phyloP scores from a whole-genome alignment of 2,329 filamentous ascomycete species.

The Xylariales sp. region DNA sequence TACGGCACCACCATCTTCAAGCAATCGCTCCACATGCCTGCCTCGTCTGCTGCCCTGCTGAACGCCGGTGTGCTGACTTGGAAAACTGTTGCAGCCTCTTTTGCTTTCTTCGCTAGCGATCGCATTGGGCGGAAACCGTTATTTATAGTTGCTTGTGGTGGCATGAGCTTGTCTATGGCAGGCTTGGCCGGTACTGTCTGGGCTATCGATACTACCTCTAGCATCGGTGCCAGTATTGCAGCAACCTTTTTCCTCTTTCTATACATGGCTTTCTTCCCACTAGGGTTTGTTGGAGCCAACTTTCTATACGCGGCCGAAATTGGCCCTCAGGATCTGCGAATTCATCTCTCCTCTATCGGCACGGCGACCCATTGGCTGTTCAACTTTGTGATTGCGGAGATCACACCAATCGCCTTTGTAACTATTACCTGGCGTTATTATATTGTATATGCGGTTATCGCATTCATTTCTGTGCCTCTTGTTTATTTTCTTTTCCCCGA shows the following conservation, averaged over 20 bases:
- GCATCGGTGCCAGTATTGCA: background rate
- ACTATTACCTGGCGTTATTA: background rate
- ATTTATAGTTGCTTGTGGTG: background rate
- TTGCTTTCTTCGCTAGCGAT: background rate
- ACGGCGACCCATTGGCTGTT: background rate
- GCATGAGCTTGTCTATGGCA: background rate
- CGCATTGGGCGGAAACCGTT: background rate
- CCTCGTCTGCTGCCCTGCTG: background rate
- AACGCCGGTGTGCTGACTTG: background rate
- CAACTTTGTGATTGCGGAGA: constrained; percentile 1
- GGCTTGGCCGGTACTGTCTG: background rate
- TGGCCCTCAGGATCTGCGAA: background rate
- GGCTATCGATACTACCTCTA: background rate
- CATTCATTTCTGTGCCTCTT: background rate
- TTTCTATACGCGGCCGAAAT: background rate
- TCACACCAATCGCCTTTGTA: background rate
- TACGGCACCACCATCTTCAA: background rate
- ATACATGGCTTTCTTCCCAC: background rate
- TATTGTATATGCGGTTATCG: background rate
- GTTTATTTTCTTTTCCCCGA: background rate
- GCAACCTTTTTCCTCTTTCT: background rate
- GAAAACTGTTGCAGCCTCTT: background rate
- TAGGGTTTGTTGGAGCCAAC: background rate
- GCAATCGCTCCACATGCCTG: background rate
- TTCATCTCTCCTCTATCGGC: background rate